A percentile compares a stretch with the other conserved stretches of the same genome.
Evolutionary conservation across 306 rosid genomes (phyloP).

Genomic region (Gynostemma pentaphyllum): DNA sequence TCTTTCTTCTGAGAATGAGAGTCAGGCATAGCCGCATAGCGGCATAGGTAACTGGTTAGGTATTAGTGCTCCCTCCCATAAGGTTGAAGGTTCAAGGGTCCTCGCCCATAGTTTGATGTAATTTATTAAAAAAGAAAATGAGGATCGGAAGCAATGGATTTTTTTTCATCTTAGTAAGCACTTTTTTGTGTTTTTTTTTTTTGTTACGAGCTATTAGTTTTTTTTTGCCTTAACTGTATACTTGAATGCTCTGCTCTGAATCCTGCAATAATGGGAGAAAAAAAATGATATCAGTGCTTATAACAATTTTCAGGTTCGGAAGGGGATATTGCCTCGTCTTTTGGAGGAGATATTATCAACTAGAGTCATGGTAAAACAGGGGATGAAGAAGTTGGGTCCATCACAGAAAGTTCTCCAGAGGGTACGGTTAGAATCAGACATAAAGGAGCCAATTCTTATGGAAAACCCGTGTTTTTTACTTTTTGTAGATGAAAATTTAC

Average conservation of each 20-base stretch:
- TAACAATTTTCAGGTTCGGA: slow-evolving; percentile 50
- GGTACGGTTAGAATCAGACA: slow-evolving; percentile 33
- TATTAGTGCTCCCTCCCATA: too few relatives aligned
- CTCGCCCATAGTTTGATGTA: too few relatives aligned
- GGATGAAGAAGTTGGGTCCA: slow-evolving; percentile 68
- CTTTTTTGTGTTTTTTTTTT: neutral
- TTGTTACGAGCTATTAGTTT: neutral
- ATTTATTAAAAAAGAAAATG: too few relatives aligned
- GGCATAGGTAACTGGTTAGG: too few relatives aligned
- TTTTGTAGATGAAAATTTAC: too few relatives aligned
- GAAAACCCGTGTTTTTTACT: neutral
- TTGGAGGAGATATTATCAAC: slow-evolving; percentile 89
- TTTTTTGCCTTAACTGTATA: neutral
- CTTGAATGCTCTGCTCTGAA: neutral
- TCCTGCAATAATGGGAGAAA: neutral
- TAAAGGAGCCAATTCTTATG: neutral
- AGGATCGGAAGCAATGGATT: too few relatives aligned
- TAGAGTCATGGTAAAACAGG: slow-evolving; percentile 87
- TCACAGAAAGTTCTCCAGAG: slow-evolving; percentile 74
- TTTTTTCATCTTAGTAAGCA: neutral
- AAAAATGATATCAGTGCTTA: neutral
- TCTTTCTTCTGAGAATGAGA: neutral
- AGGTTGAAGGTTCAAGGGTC: too few relatives aligned
- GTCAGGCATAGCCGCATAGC: too few relatives aligned
- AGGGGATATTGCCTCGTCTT: slow-evolving; percentile 75